phyloP scores from a whole-genome alignment of 73 alveolate species.

The Paramecium primaurelia region DNA sequence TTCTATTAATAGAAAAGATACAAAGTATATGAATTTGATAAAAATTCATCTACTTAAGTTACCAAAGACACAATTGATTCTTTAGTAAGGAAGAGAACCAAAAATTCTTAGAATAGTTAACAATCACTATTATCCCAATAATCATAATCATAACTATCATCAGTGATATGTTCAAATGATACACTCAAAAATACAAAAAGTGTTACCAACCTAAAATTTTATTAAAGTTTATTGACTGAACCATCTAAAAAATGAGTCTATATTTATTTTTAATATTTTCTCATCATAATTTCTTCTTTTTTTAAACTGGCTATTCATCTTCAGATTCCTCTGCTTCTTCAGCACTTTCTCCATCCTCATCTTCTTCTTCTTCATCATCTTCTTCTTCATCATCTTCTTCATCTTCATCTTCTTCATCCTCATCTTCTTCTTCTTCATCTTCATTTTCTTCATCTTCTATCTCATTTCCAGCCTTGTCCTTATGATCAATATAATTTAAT shows the following conservation, averaged over 20 bases:
- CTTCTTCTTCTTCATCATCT: not conserved
- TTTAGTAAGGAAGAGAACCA: not conserved
- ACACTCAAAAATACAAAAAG: not conserved
- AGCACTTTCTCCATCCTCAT: not conserved
- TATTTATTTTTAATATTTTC: not conserved
- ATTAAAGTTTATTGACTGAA: constrained; percentile 38
- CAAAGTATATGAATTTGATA: not conserved
- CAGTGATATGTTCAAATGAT: not conserved
- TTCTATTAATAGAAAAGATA: not conserved
- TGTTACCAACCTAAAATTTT: not conserved
- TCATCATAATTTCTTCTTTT: not conserved
- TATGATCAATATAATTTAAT: not conserved
- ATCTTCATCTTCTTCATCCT: not conserved
- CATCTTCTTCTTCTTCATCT: constrained; percentile 20
- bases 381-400: not conserved
- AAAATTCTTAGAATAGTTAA: constrained; percentile 25
- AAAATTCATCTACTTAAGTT: not conserved
- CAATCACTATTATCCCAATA: not conserved
- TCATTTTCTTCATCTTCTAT: not conserved
- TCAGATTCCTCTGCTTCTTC: constrained; percentile 31
- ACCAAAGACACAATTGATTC: constrained; percentile 44
- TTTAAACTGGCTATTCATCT: not conserved
- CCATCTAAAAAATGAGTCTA: constrained; percentile 33
- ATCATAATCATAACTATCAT: constrained; percentile 14
- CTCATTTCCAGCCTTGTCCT: not conserved